phyloP scores from a whole-genome alignment of 768 basidiomycete genomes.

The Termitomyces eurrhizus region DNA sequence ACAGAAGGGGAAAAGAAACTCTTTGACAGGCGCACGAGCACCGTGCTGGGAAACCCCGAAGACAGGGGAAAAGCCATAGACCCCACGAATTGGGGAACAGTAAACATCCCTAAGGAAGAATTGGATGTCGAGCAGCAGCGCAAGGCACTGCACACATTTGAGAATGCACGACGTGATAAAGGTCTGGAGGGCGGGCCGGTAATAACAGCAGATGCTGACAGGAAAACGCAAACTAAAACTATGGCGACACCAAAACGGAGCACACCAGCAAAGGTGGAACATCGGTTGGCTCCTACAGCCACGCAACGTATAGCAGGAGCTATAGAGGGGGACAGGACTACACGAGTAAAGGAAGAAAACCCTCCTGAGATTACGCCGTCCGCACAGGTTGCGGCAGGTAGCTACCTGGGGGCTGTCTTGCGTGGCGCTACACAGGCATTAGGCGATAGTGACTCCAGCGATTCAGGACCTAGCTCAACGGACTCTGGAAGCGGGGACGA shows the following conservation, averaged over 20 bases:
- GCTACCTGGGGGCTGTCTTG: neutral
- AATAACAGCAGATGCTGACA: no score
- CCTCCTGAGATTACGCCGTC: neutral
- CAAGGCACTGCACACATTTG: neutral
- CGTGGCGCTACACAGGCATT: neutral
- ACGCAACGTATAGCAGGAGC: neutral
- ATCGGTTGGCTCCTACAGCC: neutral
- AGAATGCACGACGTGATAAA: neutral
- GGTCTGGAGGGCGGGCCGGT: neutral
- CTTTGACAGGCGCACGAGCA: rapidly evolving
- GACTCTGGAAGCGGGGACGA: neutral
- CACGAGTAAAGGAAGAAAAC: neutral
- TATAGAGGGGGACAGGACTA: rapidly evolving
- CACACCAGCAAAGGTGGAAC: no score
- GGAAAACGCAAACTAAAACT: no score
- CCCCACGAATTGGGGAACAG: neutral
- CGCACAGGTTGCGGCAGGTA: neutral
- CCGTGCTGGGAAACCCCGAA: rapidly evolving
- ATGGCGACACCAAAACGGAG: no score
- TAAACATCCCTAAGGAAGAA: neutral
- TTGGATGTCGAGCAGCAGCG: neutral
- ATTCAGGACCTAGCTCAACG: no score
- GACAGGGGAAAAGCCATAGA: neutral
- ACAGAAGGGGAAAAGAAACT: neutral
- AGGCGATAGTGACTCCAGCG: neutral